Base-by-base conservation (phyloP, 2,329 filamentous ascomycete genomes). In the Calonectria henricotiae region DNA sequence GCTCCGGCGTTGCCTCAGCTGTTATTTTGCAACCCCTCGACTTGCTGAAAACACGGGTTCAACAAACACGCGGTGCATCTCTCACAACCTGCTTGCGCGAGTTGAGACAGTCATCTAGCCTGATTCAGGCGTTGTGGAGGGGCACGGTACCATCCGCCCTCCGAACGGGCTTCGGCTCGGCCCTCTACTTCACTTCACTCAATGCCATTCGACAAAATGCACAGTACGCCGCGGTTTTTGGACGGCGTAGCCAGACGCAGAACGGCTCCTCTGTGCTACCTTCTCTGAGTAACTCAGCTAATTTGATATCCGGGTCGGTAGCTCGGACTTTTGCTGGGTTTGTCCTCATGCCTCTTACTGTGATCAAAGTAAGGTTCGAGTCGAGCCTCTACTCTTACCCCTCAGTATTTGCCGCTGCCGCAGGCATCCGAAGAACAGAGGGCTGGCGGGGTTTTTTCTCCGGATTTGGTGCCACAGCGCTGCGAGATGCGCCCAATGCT, bases 361-460 rank as follows among this genome's bases (percentile, higher is more conserved):
- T 99, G 51, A 92, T 99, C 78, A 99, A 99, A 80, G 96, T 98
- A 49, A 93, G 96, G 51, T 98, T 97, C 80, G 96, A 99, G 82
- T 96, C 93, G 30, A 95, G 89, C 71, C 85, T 96, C 49, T 99
- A 98, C 84, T 85, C 90, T 3, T 98, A 98, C 84, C 88, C 88
- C 27, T 96, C 94, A 1, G 86, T 98, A 27, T 83, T 88, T 46
- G 87, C 90, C 43, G 96, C 96, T 0, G 90, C 89, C 1, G 85
- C 85, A 39, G 94, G 96, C 75, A 98, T 98, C 32, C 84, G 92
- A 63, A 86, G 87, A 8, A 89, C 86, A 0, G 92, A 96, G 75
- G 95, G 96, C 0, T 67, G 93, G 4, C 89, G 92, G 35, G 96
- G 96, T 0, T 97, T 99, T 83, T 98, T 98, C 78, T 90, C 93